Base-by-base conservation (phyloP, 1,284 basidiomycete genomes). In the Sanghuangporus sanghuang region DNA sequence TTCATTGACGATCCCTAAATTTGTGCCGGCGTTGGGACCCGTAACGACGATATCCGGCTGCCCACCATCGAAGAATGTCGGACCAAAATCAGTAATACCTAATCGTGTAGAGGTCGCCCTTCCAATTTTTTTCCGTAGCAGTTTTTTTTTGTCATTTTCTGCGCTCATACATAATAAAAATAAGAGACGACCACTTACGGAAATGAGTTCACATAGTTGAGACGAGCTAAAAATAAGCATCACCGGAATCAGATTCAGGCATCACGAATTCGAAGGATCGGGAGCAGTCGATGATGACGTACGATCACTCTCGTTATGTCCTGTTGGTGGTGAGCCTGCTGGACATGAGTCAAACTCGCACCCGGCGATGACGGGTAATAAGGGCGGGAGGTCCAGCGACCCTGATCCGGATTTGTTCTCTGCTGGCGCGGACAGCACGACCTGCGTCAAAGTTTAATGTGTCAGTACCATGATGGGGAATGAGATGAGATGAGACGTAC, bases 1-100 rank as follows among this genome's bases (percentile, higher is more conserved):
- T 5, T 70, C 67, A 14, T 76, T 72, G 1, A 70, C 64, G 11
- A 54, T 16, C 14, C 58, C 59, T 6, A 48, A 6, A 36, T 64
- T 59, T 79, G 78, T 77, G 56, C 81, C 81, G 11, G 83, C 76
- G 68, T 85, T 84, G 0, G 78, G 77, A 0, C 82, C 83, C 65
- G 77, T 77, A 11, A 85, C 74, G 5, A 84, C 77, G 39, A 85
- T 73, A 61, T 84, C 82, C 0, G 83, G 83, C 16, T 69, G 66
- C 11, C 27, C 48, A 7, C 75, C 74, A 48, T 59, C 62, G 65
- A 81, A 79, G 67, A 79, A 76, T 57, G 75, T 68, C 0, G 81
- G 79, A 3, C 79, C 73, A 9, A 83, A 71, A 0, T 77, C 80
- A 67, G 83, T 76, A 23, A 84, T 79, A 0, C 81, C 82, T 67